Conservation (phyloP, 2,329 filamentous ascomycete species). For the Apiospora kogelbergensis region DNA sequence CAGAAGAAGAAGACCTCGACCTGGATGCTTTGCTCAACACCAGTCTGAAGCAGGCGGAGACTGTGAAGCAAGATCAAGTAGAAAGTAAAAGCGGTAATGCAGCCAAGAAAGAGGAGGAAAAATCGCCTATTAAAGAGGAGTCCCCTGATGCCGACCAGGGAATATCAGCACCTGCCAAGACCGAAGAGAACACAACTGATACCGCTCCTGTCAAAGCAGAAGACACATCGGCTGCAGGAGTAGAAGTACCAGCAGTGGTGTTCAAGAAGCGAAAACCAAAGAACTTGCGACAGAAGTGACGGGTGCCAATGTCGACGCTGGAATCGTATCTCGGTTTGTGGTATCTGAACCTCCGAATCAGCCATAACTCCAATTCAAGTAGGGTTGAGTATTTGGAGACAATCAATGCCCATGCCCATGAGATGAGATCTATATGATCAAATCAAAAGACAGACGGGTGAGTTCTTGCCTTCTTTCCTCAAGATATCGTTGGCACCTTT, state of each 20-base stretch:
- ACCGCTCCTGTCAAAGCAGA: conserved; percentile 21
- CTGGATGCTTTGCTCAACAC: conserved; percentile 61
- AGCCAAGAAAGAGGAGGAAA: conserved; percentile 20
- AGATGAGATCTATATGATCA: background rate
- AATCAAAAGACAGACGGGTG: background rate
- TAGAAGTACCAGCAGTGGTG: conserved; percentile 50
- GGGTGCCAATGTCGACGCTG: background rate
- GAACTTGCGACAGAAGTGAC: conserved; percentile 59
- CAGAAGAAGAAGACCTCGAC: conserved; percentile 51
- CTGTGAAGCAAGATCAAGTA: conserved; percentile 29
- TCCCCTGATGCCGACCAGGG: conserved; percentile 25
- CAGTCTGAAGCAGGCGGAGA: conserved; percentile 26
- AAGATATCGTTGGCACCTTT: background rate
- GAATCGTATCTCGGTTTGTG: background rate
- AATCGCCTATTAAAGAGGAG: conserved; percentile 43
- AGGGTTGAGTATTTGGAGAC: background rate
- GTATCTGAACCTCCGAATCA: background rate
- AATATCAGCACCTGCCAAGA: conserved; percentile 24
- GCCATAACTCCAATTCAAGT: background rate
- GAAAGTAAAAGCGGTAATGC: conserved; percentile 20
- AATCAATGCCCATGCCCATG: background rate
- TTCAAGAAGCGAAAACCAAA: conserved; percentile 82
- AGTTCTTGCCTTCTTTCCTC: background rate
- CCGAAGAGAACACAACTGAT: conserved; percentile 26
- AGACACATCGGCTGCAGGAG: conserved; percentile 17